These are phyloP conservation scores for Abelmoschus esculentus DNA, from an alignment of 345 rosid genomes.

Conservation along the genomic window DNA sequence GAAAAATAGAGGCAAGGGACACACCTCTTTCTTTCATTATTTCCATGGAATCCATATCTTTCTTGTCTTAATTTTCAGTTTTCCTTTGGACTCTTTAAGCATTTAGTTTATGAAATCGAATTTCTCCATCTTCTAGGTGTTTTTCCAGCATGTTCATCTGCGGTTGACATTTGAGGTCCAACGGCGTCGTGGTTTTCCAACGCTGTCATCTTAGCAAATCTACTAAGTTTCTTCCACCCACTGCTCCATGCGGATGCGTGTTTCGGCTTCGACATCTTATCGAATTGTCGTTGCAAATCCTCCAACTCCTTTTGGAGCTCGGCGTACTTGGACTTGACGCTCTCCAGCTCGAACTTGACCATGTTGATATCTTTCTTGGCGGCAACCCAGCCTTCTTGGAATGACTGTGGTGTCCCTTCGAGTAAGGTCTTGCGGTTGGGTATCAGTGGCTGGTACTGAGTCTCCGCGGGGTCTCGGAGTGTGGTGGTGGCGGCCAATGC, in stretches of 20 bases:
- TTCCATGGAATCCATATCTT: not conserved
- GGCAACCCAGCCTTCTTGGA: slow-evolving; percentile 93
- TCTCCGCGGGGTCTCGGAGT: slow-evolving; percentile 55
- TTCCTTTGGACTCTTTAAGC: not conserved
- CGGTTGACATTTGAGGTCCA: slow-evolving; percentile 39
- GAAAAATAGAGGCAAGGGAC: not conserved
- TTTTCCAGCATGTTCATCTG: slow-evolving; percentile 51
- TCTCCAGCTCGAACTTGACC: slow-evolving; percentile 82
- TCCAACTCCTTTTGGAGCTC: slow-evolving; percentile 93
- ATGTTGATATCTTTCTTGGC: slow-evolving; percentile 93
- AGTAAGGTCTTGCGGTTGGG: slow-evolving; percentile 75
- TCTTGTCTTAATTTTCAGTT: not conserved
- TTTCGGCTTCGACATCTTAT: slow-evolving; percentile 66
- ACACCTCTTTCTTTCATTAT: not conserved
- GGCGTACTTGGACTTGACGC: slow-evolving; percentile 68
- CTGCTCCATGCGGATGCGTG: slow-evolving; percentile 62
- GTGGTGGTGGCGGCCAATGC: slow-evolving; percentile 49
- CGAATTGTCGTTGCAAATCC: slow-evolving; percentile 71
- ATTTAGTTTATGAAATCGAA: slow-evolving; percentile 51
- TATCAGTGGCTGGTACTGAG: slow-evolving; percentile 62
- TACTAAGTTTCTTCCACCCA: slow-evolving; percentile 94
- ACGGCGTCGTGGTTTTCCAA: slow-evolving; percentile 51
- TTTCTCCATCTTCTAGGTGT: slow-evolving; percentile 93
- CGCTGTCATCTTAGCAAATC: slow-evolving; percentile 55
- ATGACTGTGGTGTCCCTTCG: slow-evolving; percentile 83